phyloP scores from a whole-genome alignment of 805 yeast species.

The Sugiyamaella marilandica region DNA sequence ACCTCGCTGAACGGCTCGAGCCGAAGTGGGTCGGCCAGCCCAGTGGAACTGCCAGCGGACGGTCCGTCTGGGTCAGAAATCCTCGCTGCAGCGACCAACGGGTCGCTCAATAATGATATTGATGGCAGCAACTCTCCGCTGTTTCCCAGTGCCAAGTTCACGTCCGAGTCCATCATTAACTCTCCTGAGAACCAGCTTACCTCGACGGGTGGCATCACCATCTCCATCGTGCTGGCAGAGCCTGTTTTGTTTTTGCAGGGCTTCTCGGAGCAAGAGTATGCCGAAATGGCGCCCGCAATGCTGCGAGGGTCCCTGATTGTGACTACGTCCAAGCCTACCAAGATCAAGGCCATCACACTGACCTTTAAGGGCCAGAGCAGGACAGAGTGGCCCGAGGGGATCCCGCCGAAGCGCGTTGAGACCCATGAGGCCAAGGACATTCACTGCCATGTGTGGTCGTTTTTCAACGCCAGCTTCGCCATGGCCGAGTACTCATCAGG shows the following conservation, averaged over 20 bases:
- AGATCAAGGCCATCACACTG: constrained; percentile 59
- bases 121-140: constrained; percentile 14
- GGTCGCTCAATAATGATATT: neutral
- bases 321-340: constrained; percentile 64
- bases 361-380: constrained; percentile 62
- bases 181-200: constrained; percentile 44
- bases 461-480: constrained; percentile 47
- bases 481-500: constrained; percentile 40
- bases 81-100: neutral
- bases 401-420: constrained; percentile 78
- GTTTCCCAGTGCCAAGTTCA: constrained; percentile 15
- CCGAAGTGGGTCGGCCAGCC: neutral
- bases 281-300: constrained; percentile 39
- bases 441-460: constrained; percentile 86
- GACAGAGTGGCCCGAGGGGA: constrained; percentile 97
- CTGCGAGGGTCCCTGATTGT: constrained; percentile 74
- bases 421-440: constrained; percentile 61
- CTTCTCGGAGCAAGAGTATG: constrained; percentile 54
- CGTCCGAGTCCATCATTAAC: constrained; percentile 13
- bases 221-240: constrained; percentile 76
- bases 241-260: constrained; percentile 79
- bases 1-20: neutral
- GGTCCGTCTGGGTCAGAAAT: neutral
- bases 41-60: neutral
- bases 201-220: constrained; percentile 58